Conservation (phyloP, 345 rosid genomes). For the Erysimum cheiranthoides region DNA sequence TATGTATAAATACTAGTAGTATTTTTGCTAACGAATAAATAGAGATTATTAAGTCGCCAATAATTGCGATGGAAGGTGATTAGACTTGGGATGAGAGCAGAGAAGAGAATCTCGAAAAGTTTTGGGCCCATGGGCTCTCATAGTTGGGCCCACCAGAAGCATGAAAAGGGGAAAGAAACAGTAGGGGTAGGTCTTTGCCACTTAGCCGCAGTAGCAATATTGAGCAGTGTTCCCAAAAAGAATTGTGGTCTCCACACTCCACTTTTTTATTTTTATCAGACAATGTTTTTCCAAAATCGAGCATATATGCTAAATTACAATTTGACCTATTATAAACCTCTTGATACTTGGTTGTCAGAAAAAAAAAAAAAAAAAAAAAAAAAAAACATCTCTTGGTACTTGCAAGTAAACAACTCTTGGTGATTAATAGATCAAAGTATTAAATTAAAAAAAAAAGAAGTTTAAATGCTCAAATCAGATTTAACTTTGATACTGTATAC, state of each 20-base stretch:
- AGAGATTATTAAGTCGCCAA: constrained; percentile 13
- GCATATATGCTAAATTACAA: background rate
- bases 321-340: constrained; percentile 7
- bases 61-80: constrained; percentile 39
- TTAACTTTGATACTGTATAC: background rate
- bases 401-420: no score
- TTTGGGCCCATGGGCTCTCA: constrained; percentile 47
- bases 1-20: background rate
- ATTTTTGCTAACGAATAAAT: background rate
- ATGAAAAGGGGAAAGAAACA: constrained; percentile 32
- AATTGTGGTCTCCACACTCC: constrained; percentile 44
- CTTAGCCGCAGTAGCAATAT: constrained; percentile 48
- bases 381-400: background rate
- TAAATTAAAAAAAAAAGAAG: background rate
- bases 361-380: background rate
- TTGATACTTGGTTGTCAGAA: background rate
- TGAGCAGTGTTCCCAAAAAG: constrained; percentile 50
- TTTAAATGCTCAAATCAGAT: background rate
- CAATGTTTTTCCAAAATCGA: constrained; percentile 12
- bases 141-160: constrained; percentile 35
- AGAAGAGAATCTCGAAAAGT: constrained; percentile 39
- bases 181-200: constrained; percentile 44
- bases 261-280: constrained; percentile 30
- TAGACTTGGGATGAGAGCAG: constrained; percentile 36
- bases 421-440: background rate